These are phyloP conservation scores for Cichorium intybus DNA, from an alignment of 140 eudicot genomes.

Conservation along the genomic window DNA sequence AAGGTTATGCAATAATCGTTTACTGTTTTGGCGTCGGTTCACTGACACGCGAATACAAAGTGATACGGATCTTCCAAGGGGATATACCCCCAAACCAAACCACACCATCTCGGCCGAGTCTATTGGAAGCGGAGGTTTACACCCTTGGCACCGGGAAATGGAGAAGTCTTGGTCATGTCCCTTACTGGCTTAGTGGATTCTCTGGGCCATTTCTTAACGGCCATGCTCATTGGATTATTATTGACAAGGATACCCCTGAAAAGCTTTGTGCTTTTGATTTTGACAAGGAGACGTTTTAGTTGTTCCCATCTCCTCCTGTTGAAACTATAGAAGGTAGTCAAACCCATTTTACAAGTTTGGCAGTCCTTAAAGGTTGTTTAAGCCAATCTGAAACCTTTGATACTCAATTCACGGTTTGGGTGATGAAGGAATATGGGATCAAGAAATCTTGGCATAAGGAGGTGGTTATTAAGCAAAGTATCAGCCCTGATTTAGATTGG, in stretches of 20 bases:
- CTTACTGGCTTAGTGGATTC: background rate
- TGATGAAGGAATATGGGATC: conserved; percentile 29
- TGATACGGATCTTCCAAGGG: background rate
- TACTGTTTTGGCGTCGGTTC: background rate
- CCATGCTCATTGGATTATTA: background rate
- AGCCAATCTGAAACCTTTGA: conserved; percentile 12
- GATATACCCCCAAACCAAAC: background rate
- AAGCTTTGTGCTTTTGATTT: conserved; percentile 13
- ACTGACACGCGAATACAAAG: background rate
- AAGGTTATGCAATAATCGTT: background rate
- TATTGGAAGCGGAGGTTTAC: conserved; percentile 25
- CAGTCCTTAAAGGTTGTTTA: conserved; percentile 19
- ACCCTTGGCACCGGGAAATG: conserved; percentile 37
- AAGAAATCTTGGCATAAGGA: conserved; percentile 30
- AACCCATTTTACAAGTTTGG: background rate
- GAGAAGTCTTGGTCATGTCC: conserved; percentile 22
- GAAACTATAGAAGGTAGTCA: background rate
- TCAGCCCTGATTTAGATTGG: background rate
- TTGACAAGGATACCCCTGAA: background rate
- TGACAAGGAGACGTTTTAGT: conserved; percentile 21
- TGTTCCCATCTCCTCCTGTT: conserved; percentile 6
- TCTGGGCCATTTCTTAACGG: background rate
- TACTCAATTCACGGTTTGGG: background rate
- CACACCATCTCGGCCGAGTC: background rate
- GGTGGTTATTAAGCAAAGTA: conserved; percentile 6